Percentiles rank a stretch among this genome's conserved stretches.
phyloP scores from a whole-genome alignment of 768 basidiomycete genomes.

The Serendipita sp. region DNA sequence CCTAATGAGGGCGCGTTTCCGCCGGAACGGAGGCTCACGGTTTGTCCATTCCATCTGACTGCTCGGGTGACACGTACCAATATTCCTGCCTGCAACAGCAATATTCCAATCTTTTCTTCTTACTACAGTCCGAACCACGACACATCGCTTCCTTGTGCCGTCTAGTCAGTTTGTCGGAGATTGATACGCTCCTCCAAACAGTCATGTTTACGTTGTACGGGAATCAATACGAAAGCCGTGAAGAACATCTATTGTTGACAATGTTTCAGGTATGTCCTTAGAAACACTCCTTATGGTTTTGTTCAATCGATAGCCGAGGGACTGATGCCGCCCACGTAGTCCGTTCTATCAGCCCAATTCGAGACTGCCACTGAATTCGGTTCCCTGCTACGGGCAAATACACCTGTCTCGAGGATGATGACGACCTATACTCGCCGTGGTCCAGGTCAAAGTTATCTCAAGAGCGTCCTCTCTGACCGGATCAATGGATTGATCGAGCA shows the following conservation, averaged over 20 bases:
- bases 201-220: constrained; percentile 99
- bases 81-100: constrained; percentile 31
- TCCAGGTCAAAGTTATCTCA: constrained; percentile 95
- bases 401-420: constrained; percentile 99
- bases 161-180: constrained; percentile 89
- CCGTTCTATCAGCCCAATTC: constrained; percentile 95
- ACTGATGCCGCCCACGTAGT: constrained; percentile 30
- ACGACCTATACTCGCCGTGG: constrained; percentile 98
- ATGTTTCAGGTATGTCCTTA: constrained; percentile 61
- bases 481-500: constrained; percentile 99
- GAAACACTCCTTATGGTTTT: background rate
- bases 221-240: constrained; percentile 95
- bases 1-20: constrained; percentile 84
- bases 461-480: constrained; percentile 90
- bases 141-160: constrained; percentile 94
- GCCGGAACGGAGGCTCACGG: constrained; percentile 70
- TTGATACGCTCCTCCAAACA: constrained; percentile 96
- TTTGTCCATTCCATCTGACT: constrained; percentile 8
- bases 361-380: constrained; percentile 98
- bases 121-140: constrained; percentile 92
- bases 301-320: background rate
- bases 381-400: constrained; percentile 95
- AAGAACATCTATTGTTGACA: constrained; percentile 93
- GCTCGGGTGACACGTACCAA: background rate
- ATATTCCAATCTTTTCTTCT: constrained; percentile 97